Evolutionary conservation across 495 filamentous ascomycete genomes (phyloP).

Genomic region (Trichoderma gamsii): DNA sequence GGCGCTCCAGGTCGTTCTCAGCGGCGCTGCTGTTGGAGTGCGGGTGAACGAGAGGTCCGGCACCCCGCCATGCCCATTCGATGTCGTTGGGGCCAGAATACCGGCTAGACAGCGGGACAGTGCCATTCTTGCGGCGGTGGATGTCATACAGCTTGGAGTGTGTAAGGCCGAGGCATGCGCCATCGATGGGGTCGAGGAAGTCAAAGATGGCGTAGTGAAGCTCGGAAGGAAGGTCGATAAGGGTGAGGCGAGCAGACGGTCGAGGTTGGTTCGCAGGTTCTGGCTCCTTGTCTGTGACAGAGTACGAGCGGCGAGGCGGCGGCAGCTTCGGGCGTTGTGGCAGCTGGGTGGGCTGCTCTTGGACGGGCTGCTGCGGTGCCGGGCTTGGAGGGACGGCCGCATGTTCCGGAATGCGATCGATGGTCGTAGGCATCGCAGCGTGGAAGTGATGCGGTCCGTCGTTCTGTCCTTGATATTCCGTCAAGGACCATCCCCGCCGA

Average conservation of each 20-base stretch:
- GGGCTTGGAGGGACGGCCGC: conserved; percentile 6
- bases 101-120: conserved; percentile 40
- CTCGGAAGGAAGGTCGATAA: conserved; percentile 51
- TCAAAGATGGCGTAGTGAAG: conserved; percentile 50
- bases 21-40: conserved; percentile 19
- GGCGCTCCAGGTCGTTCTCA: conserved; percentile 28
- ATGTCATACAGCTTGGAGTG: conserved; percentile 46
- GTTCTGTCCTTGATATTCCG: conserved; percentile 14
- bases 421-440: not conserved
- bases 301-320: conserved; percentile 39
- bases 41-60: conserved; percentile 30
- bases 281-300: conserved; percentile 43
- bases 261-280: conserved; percentile 33
- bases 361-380: not conserved
- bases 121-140: conserved; percentile 44
- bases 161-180: conserved; percentile 49
- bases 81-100: conserved; percentile 49
- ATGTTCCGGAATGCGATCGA: conserved; percentile 11
- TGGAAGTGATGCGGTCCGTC: not conserved
- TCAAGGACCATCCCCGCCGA: not conserved
- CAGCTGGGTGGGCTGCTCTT: not conserved
- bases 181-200: conserved; percentile 50
- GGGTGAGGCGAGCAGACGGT: conserved; percentile 29
- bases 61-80: conserved; percentile 49
- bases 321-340: conserved; percentile 4